Percentiles rank a stretch among this genome's conserved stretches.
Evolutionary conservation across 148 eudicot species (phyloP).

Genomic region (Vaccinium darrowii): DNA sequence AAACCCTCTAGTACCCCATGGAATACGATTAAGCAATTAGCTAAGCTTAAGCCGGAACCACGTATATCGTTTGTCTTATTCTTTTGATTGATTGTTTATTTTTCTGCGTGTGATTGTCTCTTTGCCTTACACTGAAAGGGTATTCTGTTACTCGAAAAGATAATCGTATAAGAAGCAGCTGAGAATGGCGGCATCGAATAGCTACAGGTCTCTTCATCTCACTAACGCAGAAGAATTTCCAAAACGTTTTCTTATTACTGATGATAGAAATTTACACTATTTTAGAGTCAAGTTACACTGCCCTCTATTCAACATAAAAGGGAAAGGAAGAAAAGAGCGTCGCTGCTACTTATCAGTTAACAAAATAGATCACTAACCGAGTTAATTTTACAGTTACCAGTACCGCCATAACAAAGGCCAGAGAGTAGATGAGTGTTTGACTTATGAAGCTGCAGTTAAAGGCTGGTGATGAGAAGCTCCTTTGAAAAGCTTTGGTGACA

Average conservation of each 20-base stretch:
- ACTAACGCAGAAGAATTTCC: not conserved
- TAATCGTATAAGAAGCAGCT: not conserved
- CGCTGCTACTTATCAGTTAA: not conserved
- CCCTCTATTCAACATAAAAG: not conserved
- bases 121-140: too few relatives aligned
- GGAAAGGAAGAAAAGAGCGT: not conserved
- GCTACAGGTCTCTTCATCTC: not conserved
- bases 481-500: constrained; percentile 15
- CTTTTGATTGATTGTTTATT: too few relatives aligned
- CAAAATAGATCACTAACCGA: not conserved
- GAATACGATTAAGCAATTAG: too few relatives aligned
- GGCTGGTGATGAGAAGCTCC: constrained; percentile 11
- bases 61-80: too few relatives aligned
- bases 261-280: not conserved
- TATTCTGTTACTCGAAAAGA: too few relatives aligned
- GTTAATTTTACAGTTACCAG: not conserved
- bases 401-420: not conserved
- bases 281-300: not conserved
- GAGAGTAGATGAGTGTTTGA: not conserved
- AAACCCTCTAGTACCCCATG: too few relatives aligned
- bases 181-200: not conserved
- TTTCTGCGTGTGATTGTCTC: too few relatives aligned
- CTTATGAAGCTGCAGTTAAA: constrained; percentile 2
- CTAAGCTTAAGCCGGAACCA: too few relatives aligned
- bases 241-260: not conserved